Percentiles rank a stretch among this genome's conserved stretches.
phyloP scores from a whole-genome alignment of 2,329 filamentous ascomycete species.

The Beauveria bassiana region DNA sequence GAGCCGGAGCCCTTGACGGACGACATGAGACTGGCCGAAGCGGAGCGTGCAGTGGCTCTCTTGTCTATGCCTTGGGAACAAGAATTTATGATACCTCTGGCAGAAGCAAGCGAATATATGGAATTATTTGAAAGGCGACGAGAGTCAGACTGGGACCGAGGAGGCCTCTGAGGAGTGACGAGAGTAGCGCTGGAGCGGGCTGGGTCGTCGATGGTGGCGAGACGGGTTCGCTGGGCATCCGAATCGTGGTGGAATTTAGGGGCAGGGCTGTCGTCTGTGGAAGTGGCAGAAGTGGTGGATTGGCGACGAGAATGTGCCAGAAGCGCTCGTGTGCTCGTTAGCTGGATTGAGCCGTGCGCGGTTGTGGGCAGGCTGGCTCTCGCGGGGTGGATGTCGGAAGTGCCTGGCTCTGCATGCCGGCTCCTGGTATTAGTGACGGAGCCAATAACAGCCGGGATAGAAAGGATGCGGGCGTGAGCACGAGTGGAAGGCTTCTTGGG shows the following conservation, averaged over 20 bases:
- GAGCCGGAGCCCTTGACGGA: slow-evolving; percentile 33
- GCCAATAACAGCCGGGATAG: slow-evolving; percentile 34
- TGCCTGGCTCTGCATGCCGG: slow-evolving; percentile 51
- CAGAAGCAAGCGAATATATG: slow-evolving; percentile 60
- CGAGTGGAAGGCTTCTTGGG: background rate
- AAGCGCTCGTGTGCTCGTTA: slow-evolving; percentile 12
- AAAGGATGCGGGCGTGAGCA: slow-evolving; percentile 31
- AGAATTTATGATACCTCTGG: slow-evolving; percentile 36
- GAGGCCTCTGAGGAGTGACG: slow-evolving; percentile 28
- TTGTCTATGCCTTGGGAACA: slow-evolving; percentile 49
- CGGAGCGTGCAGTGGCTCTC: slow-evolving; percentile 32
- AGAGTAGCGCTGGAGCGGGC: background rate
- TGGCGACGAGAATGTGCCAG: slow-evolving; percentile 9
- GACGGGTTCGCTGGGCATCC: background rate
- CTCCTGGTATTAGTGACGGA: slow-evolving; percentile 42
- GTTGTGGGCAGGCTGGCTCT: slow-evolving; percentile 55
- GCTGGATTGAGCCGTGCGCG: slow-evolving; percentile 6
- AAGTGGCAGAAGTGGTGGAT: slow-evolving; percentile 1
- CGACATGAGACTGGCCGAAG: slow-evolving; percentile 37
- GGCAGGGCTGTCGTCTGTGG: background rate
- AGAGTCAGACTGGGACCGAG: slow-evolving; percentile 41
- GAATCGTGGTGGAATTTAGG: background rate
- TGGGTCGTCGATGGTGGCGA: background rate
- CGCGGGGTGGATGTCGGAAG: slow-evolving; percentile 48
- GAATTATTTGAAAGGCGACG: slow-evolving; percentile 69